These are phyloP conservation scores for Puya raimondii DNA, from an alignment of 176 grass and related monocot genomes.

Conservation along the genomic window DNA sequence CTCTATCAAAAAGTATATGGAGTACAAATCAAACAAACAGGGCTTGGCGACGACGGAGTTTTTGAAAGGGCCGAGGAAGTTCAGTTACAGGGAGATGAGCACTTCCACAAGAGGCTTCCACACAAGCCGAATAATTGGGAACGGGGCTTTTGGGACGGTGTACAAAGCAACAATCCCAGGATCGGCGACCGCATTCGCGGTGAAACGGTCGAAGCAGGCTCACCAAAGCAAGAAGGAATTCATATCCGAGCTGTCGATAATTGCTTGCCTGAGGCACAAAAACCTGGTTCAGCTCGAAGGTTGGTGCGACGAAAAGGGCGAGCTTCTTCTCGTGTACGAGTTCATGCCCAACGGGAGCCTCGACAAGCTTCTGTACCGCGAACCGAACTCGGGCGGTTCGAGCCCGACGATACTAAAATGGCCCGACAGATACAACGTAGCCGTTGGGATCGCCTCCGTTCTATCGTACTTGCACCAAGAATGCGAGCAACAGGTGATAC, in stretches of 20 bases:
- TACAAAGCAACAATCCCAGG: constrained; percentile 56
- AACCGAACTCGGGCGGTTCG: constrained; percentile 28
- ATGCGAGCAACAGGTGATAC: constrained; percentile 80
- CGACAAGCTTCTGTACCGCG: constrained; percentile 61
- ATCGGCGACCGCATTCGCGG: constrained; percentile 23
- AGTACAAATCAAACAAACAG: constrained; percentile 27
- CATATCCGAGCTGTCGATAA: constrained; percentile 65
- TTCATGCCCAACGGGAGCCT: constrained; percentile 93
- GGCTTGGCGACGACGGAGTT: constrained; percentile 29
- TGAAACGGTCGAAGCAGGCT: constrained; percentile 80
- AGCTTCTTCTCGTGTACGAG: constrained; percentile 78
- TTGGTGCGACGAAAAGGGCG: constrained; percentile 72
- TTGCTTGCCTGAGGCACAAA: constrained; percentile 81
- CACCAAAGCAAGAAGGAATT: constrained; percentile 76
- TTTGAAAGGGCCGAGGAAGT: constrained; percentile 71
- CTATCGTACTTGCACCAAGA: constrained; percentile 82
- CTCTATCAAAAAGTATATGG: constrained; percentile 35
- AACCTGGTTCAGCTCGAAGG: constrained; percentile 79
- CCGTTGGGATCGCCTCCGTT: constrained; percentile 58
- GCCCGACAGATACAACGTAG: constrained; percentile 49
- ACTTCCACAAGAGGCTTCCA: constrained; percentile 64
- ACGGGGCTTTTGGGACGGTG: constrained; percentile 78
- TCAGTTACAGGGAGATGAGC: constrained; percentile 77
- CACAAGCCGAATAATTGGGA: constrained; percentile 51
- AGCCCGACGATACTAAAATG: constrained; percentile 28